Evolutionary conservation across 192 early-diverging fungal species (phyloP), one percentile per base, ranked within the genome.

Genomic region (Coemansia sp.): DNA sequence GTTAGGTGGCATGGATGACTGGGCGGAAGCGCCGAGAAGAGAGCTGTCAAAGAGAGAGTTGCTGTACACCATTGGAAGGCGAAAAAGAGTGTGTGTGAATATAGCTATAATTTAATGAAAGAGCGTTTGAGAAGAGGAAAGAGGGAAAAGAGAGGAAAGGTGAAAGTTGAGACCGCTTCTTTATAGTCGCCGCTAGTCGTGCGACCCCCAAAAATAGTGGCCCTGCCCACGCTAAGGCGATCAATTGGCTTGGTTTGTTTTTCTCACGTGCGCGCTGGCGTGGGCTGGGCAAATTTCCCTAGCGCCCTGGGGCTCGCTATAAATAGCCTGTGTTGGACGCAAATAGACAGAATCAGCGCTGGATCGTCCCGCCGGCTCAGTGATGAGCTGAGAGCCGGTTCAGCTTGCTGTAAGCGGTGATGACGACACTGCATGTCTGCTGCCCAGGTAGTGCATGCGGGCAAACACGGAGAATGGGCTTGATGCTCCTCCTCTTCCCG

Each of bases 1-100:
- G 43, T 88, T 91, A 18, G 73, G 67, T 21, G 89, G 88, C 31
- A 95, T 77, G 33, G 74, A 61, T 6, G 70, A 78, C 45, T 76
- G 82, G 8, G 91, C 85, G 3, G 87, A 73, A 14, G 84, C 47
- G 42, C 91, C 93, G 72, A 95, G 93, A 56, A 92, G 83, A 25
- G 60, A 52, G 69, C 56, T 31, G 53, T 69, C 69, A 36, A 83
- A 83, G 52, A 83, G 70, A 3, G 69, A 60, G 56, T 75, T 75
- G 69, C 66, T 77, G 59, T 41, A 61, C 21, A 78, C 76, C 76
- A 78, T 83, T 25, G 36, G 55, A 18, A 25, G 2, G 3, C 37
- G 28, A 41, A 70, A 18, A 38, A 35, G 8, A 55, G 48, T 31
- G 26, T 16, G 6, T 31, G 48, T 65, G 43, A 58, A 11, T 31